Evolutionary conservation across 2,329 filamentous ascomycete species (phyloP).

Genomic region (Leptographium wingfieldii): DNA sequence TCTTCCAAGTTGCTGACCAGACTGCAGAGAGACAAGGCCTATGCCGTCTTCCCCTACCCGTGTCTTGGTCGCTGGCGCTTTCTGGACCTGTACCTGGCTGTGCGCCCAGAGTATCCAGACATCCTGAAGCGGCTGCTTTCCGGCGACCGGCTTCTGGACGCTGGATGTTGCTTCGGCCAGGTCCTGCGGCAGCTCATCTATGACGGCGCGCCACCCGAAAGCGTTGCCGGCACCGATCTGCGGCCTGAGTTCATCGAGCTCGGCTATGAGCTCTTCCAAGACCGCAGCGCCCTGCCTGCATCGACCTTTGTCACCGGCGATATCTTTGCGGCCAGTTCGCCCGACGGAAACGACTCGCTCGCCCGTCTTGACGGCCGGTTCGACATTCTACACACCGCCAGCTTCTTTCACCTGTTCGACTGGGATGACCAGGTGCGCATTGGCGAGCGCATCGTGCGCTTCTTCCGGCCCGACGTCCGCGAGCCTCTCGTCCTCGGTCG

Average conservation of each 20-base stretch:
- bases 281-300: constrained; percentile 13
- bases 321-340: constrained; percentile 13
- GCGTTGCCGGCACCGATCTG: constrained; percentile 27
- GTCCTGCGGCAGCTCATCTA: constrained; percentile 28
- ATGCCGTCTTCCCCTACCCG: constrained; percentile 23
- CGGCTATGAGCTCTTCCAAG: constrained; percentile 22
- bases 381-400: constrained; percentile 18
- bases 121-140: constrained; percentile 17
- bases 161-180: constrained; percentile 32
- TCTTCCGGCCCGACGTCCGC: constrained; percentile 13
- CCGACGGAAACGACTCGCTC: constrained; percentile 7
- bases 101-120: constrained; percentile 18
- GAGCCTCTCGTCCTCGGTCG: constrained; percentile 16
- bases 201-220: constrained; percentile 24
- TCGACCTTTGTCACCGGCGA: constrained; percentile 15
- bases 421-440: constrained; percentile 17
- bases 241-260: constrained; percentile 20
- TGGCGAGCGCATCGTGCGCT: constrained; percentile 15
- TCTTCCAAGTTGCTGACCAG: not conserved
- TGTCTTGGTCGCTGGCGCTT: constrained; percentile 28
- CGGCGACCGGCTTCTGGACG: constrained; percentile 23
- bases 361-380: constrained; percentile 14
- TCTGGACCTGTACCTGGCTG: constrained; percentile 22
- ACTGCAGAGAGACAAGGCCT: constrained; percentile 23
- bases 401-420: constrained; percentile 21